Evolutionary conservation across 2,329 filamentous ascomycete genomes (phyloP), one percentile per base, ranked within the genome.

Genomic region (Elsinoe australis): DNA sequence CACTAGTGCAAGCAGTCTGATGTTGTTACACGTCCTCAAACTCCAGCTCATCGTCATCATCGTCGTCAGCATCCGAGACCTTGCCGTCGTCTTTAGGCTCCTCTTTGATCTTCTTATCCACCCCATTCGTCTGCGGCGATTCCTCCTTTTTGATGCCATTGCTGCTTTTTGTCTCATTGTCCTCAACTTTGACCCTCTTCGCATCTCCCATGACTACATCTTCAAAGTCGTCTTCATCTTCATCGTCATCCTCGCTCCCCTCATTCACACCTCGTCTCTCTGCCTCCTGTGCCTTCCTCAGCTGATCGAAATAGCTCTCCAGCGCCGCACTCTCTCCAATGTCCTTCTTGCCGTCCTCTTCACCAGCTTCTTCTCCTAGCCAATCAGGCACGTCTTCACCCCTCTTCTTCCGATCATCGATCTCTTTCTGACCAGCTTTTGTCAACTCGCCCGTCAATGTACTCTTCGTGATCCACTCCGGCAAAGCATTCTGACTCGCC

Each of bases 271-370:
- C 60, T 34, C 64, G 60, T 10, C 64, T 64, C 36, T 66, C 58
- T 36, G 66, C 60, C 44, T 61, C 71, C 61, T 82, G 75, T 53
- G 80, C 78, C 4, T 73, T 75, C 56, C 80, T 80, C 14, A 87
- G 71, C 51, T 75, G 76, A 29, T 76, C 76, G 61, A 85, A 87
- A 49, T 84, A 79, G 47, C 79, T 78, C 49, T 82, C 80, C 53
- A 87, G 75, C 33, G 75, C 70, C 22, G 73, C 70, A 51, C 79
- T 71, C 18, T 72, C 75, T 49, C 71, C 69, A n/a, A 74, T 69
- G 19, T 71, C 60, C 5, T 67, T 63, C 36, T 74, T 72, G 60
- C 77, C 76, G 33, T 63, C 64, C 19, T 72, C 68, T 19, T 75
- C 71, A 1, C 70, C 67, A 21, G 71, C 69, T 51, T 69, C 64